Conservation (phyloP, 2,329 filamentous ascomycete species). For the Trichoderma afroharzianum region DNA sequence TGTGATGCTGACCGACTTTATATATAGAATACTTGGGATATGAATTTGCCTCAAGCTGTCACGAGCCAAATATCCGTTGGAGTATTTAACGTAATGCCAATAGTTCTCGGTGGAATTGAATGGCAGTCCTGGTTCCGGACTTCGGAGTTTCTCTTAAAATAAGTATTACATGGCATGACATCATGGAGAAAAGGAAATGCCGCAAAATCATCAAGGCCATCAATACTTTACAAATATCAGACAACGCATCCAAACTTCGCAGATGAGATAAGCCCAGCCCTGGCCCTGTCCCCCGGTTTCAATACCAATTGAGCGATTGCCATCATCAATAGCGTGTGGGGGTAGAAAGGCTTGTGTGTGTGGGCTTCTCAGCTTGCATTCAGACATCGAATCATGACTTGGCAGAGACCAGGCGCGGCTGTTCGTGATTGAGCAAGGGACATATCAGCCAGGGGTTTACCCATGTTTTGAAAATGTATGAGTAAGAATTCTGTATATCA, state of each 20-base stretch:
- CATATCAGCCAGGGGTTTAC: neutral
- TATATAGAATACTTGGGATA: neutral
- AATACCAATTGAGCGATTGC: neutral
- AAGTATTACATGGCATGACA: neutral
- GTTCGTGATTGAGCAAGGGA: neutral
- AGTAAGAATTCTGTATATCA: neutral
- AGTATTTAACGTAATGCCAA: neutral
- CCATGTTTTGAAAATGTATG: neutral
- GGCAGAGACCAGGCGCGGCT: neutral
- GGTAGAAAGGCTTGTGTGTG: neutral
- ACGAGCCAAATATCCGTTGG: neutral
- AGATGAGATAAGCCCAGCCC: neutral
- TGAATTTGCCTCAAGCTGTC: neutral
- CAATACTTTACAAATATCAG: neutral
- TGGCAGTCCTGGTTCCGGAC: neutral
- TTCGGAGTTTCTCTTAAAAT: neutral
- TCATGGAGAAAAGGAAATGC: neutral
- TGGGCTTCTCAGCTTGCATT: neutral
- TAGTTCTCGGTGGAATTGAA: neutral
- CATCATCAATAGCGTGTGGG: neutral
- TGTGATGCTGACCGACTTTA: neutral
- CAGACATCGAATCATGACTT: neutral
- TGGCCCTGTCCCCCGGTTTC: neutral
- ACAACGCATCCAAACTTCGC: neutral
- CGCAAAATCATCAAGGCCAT: neutral